Evolutionary conservation across 768 basidiomycete species (phyloP), one percentile per base, ranked within the genome.

Genomic region (Hysterangium stoloniferum): DNA sequence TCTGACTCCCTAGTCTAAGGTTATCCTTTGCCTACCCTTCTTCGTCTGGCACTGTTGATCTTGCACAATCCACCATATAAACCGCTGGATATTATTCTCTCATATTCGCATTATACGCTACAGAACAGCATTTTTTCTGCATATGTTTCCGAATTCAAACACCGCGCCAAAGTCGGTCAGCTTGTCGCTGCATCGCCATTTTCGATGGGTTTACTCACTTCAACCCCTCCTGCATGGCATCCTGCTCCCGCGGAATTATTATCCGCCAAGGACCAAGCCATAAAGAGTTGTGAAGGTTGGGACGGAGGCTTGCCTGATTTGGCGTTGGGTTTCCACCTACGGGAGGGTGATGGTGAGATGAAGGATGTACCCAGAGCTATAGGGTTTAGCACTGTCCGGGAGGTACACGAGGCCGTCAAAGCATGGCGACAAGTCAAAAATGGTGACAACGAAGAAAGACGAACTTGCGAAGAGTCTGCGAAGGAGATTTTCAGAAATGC

Each of bases 171-270:
- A 44, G 75, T 94, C 37, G 62, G 64, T 49, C 84, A 87, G 49
- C 70, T 94, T 25, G 47, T 91, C 45, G 71, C 82, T 2, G 91
- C 91, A 1, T 90, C 89, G 2, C 91, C 91, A 6, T 71, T 94
- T 46, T 82, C 77, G 61, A 93, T 93, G 90, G 84, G 83, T 0
- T 75, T 93, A 3, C 73, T 94, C 29, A 79, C 80, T 0, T 65
- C 70, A 7, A 62, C 61, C 1, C 71, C 75, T 2, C 84, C 84
- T 1, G 11, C 63, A 2, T 93, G 89, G 90, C 88, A 92, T 60
- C 87, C 89, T 13, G 86, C 87, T 5, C 75, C 87, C 17, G 58
- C 63, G 12, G 65, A 59, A 11, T 53, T 88, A 34, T 69, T 60
- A 24, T 63, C 65, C 11, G 79, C 76, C 0, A 72, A 71, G 6